A percentile compares a stretch with the other conserved stretches of the same genome.
phyloP scores from a whole-genome alignment of 345 rosid species.

The Populus ilicifolia region DNA sequence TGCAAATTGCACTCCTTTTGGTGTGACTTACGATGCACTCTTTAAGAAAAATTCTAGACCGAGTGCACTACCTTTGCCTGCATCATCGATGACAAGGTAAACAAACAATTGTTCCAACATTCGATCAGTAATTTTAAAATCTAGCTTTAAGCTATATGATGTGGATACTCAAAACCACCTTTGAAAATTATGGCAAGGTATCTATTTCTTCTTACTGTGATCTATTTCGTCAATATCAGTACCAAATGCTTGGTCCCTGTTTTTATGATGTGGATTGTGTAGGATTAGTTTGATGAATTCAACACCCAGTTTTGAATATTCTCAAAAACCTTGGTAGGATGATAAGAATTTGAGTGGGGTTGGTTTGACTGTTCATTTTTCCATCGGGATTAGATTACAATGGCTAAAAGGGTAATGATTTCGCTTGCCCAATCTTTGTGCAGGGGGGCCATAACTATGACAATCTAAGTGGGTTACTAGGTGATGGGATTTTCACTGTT shows the following conservation, averaged over 20 bases:
- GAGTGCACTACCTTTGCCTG: no score
- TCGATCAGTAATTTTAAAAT: no score
- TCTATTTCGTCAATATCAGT: conserved; percentile 34
- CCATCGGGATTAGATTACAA: not conserved
- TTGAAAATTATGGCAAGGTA: conserved; percentile 42
- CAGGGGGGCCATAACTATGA: conserved; percentile 20
- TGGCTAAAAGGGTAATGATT: not conserved
- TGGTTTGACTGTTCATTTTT: not conserved
- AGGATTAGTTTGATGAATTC: not conserved
- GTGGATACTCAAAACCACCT: conserved; percentile 36
- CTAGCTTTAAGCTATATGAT: no score
- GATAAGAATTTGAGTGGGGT: not conserved
- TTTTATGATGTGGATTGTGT: no score
- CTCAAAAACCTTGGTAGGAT: no score
- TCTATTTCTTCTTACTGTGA: conserved; percentile 8
- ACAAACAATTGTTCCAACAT: no score
- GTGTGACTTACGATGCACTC: no score
- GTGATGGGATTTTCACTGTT: conserved; percentile 42
- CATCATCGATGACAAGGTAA: no score
- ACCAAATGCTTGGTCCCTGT: no score
- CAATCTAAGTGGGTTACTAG: conserved; percentile 25
- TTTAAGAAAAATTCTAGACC: no score
- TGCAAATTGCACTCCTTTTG: no score
- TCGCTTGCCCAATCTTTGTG: not conserved
- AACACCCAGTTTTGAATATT: not conserved